A percentile compares a stretch with the other conserved stretches of the same genome.
Evolutionary conservation across 208 protist species (phyloP).

Genomic region (Trypanosoma boissoni): DNA sequence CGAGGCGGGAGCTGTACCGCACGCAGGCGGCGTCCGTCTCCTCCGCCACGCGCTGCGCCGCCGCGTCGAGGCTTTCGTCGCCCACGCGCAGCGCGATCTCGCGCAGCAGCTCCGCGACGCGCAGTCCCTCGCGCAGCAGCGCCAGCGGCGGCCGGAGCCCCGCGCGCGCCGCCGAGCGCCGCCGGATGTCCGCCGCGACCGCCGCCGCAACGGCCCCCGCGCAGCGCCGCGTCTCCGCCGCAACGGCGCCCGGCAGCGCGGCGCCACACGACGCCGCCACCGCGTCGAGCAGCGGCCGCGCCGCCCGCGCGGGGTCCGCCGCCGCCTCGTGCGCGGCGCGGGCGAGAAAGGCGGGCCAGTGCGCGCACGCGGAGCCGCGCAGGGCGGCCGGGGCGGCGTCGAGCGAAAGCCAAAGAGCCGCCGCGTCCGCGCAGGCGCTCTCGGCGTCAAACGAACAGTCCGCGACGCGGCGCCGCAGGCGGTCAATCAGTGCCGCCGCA

Average conservation of each 20-base stretch:
- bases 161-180: neutral
- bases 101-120: constrained; percentile 15
- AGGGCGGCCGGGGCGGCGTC: neutral
- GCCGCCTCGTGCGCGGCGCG: neutral
- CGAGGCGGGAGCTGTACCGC: constrained; percentile 10
- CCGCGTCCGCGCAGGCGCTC: constrained; percentile 16
- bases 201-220: constrained; percentile 1
- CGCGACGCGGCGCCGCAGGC: neutral
- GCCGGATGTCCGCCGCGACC: neutral
- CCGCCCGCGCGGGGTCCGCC: neutral
- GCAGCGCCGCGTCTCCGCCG: neutral
- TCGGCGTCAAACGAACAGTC: neutral
- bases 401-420: constrained; percentile 3
- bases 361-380: too few relatives aligned
- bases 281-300: constrained; percentile 10
- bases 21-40: neutral
- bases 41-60: neutral
- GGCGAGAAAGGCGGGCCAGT: constrained; percentile 19
- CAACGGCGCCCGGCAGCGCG: too few relatives aligned
- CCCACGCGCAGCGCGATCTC: neutral
- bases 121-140: neutral
- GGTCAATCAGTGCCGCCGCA: neutral
- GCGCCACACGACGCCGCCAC: constrained; percentile 16
- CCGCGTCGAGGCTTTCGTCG: neutral
- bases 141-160: neutral